Percentiles rank a stretch among this genome's conserved stretches.
These are phyloP conservation scores for Coffea canephora DNA, from an alignment of 257 asterid genomes.

Conservation along the genomic window DNA sequence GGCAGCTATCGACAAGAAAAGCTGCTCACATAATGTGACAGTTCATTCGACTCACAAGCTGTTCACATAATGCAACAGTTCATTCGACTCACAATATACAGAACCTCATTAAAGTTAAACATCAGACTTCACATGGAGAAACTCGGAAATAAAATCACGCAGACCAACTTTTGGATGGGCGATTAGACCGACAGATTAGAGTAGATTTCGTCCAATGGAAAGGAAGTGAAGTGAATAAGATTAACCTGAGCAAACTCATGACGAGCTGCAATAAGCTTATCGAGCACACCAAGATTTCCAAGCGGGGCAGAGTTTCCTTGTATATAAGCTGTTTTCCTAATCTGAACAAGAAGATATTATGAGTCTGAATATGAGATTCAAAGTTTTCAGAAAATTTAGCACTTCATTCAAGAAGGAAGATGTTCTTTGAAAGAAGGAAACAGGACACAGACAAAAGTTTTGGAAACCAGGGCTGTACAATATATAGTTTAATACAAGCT, in stretches of 20 bases:
- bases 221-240: constrained; percentile 7
- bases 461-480: neutral
- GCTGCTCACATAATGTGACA: neutral
- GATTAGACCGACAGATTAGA: neutral
- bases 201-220: neutral
- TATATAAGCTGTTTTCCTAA: constrained; percentile 75
- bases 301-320: constrained; percentile 78
- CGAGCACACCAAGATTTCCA: constrained; percentile 79
- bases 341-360: constrained; percentile 46
- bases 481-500: neutral
- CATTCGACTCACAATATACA: neutral
- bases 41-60: neutral
- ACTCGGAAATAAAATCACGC: neutral
- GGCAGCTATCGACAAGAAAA: neutral
- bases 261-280: constrained; percentile 83
- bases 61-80: neutral
- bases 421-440: neutral
- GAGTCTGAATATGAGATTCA: too few relatives aligned
- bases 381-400: neutral
- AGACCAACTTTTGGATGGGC: neutral
- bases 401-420: neutral
- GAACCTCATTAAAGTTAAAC: neutral
- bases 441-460: neutral
- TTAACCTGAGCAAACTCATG: constrained; percentile 90
- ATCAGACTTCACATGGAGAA: neutral